Evolutionary conservation across 805 yeast genomes (phyloP), one percentile per base, ranked within the genome.

Genomic region (Danielozyma ontarioensis): DNA sequence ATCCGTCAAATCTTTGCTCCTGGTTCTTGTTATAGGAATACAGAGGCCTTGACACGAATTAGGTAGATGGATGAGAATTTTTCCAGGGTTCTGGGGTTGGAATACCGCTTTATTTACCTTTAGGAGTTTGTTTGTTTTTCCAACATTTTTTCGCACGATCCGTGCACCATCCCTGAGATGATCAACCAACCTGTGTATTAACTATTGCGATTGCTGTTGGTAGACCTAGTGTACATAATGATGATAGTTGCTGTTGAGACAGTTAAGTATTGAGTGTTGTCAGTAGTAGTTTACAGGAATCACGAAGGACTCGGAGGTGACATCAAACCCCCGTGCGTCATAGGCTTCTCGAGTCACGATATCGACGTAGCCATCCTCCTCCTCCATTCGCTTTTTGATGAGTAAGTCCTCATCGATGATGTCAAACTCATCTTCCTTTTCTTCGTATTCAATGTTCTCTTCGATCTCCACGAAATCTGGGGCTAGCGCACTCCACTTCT

Each of bases 401-500:
- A 77, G 68, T 32, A 72, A 77, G 33, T 77, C 84, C 33, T 81
- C 88, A 32, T 76, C 83, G 8, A 75, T 74, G 16, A 83, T 72
- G 53, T 89, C 97, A 57, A 89, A 89, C 57, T 89, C 97, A 53
- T 88, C 95, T 55, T 89, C 97, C 39, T 73, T 71, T 51, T 89
- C 97, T 44, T 78, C 77, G 51, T 90, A 89, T 37, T 83, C 87
- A 7, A 85, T 81, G 50, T 88, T 90, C 49, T 88, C 95, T 51
- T 89, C 96, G 27, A 89, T 80, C 55, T 89, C 97, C 30, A 83
- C 95, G 53, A 90, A 89, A 55, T 90, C 97, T 1, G 97, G 97
- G 0, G 97, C 97, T 46, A 89, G 64, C 1, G 97, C 95, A 56
- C 94, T 83, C 97, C 97, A 89, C 59, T 85, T 83, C 48, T 88